Conservation (phyloP, 306 rosid species). For the Trifolium subterraneum region DNA sequence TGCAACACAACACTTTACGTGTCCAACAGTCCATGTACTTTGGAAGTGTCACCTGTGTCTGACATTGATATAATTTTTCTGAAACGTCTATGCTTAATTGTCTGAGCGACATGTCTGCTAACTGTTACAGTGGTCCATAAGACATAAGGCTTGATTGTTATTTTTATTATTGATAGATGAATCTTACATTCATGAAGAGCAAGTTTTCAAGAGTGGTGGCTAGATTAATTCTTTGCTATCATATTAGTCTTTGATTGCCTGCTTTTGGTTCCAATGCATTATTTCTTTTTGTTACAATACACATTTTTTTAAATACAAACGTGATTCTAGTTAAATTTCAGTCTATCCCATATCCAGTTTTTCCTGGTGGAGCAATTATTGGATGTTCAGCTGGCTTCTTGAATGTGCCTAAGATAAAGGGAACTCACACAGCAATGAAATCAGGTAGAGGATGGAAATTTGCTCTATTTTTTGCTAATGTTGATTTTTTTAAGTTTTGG, state of each 20-base stretch:
- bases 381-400: constrained; percentile 98
- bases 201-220: constrained; percentile 11
- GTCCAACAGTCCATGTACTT: constrained; percentile 8
- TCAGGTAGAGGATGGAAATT: constrained; percentile 70
- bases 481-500: constrained; percentile 28
- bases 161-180: constrained; percentile 11
- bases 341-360: constrained; percentile 99
- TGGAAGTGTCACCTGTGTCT: constrained; percentile 23
- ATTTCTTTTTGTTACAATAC: constrained; percentile 26
- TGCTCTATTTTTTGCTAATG: constrained; percentile 9
- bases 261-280: background rate
- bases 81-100: constrained; percentile 27
- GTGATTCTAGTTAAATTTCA: constrained; percentile 88
- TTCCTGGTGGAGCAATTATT: constrained; percentile 94
- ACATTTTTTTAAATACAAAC: constrained; percentile 54
- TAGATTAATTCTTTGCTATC: constrained; percentile 24
- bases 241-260: background rate
- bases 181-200: constrained; percentile 32
- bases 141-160: constrained; percentile 25
- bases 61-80: constrained; percentile 12
- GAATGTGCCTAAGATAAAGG: constrained; percentile 95
- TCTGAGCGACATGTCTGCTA: constrained; percentile 8
- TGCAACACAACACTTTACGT: constrained; percentile 21
- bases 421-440: constrained; percentile 97
- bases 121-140: constrained; percentile 19